Evolutionary conservation across 768 basidiomycete genomes (phyloP), one percentile per base, ranked within the genome.

Genomic region (Hericium erinaceus): DNA sequence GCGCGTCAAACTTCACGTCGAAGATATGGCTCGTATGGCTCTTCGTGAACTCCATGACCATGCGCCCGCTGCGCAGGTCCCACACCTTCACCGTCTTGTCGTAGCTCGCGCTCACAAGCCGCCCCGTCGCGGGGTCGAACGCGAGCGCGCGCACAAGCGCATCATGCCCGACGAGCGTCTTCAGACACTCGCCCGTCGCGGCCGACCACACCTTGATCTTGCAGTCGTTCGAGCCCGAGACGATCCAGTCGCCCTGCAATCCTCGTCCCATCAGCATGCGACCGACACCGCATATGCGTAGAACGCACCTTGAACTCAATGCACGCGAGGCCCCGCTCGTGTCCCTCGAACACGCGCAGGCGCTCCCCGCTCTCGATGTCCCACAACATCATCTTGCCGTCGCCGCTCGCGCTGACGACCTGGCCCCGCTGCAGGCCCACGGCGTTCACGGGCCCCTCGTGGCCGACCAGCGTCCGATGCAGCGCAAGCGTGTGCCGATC

Each of bases 341-440:
- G 92, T 0, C 92, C 94, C 63, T 92, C 85, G 65, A 95, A 92
- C 13, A 87, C 87, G 50, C 88, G 77, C 16, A 92, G 67, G 7
- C 87, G 78, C 66, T 84, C 79, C 1, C 87, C 90, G 55, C 79
- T 85, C 53, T 77, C 75, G 57, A 93, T 83, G 67, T 94, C 85
- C 93, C 93, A 97, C 18, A 95, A 73, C 59, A 94, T 94, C 82
- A 95, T 85, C 72, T 86, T 90, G 26, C 90, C 89, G 67, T 97
- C 93, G 2, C 92, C 93, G 56, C 87, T 90, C 26, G 94, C 93
- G 66, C 89, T 92, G 48, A 87, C 85, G 22, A 89, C 78, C 57
- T 74, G 74, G 52, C 83, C 83, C 59, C 77, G 81, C 71, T 91
- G 86, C 44, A 95, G 71, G 9, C 89, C 90, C 38, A 95, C 84